Evolutionary conservation across 176 grass and related monocot genomes (phyloP), one percentile per base, ranked within the genome.

Genomic region (sorghum (Sorghum bicolor)): DNA sequence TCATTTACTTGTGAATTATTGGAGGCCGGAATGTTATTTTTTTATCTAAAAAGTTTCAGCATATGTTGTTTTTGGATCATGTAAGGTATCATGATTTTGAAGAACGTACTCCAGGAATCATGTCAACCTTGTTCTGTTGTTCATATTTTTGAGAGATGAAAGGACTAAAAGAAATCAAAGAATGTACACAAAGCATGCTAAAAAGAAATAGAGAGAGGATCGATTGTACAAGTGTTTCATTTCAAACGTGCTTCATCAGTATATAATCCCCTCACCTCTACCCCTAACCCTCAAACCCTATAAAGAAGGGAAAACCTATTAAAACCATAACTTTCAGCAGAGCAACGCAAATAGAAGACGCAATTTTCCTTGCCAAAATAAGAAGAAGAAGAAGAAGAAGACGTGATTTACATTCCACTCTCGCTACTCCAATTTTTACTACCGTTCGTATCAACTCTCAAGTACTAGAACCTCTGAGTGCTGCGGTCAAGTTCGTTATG

Each of bases 401-500:
- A n/a, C 6, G 15, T 29, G 1, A 50, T 74, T 74, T 48, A 74
- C 25, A 48, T 47, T 47, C 29, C 3, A 20, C 47, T 75, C 30
- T n/a, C 5, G 30, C 45, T 53, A 57, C 29, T 36, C 30, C 2
- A 34, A 41, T 37, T 40, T 29, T 29, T 41, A 79, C 16, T 52
- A 30, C 47, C 2, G 0, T n/a, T 34, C 2, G 1, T 60, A 24
- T 60, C 20, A 58, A 60, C 55, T 57, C 53, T 95, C 69, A 96
- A 32, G 16, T 43, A 20, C 74, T 50, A 1, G 19, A 50, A 50
- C 47, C 34, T 82, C 44, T 81, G n/a, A 97, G 84, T 34, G 87
- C 70, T 13, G 57, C 32, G 15, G 37, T 91, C 60, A 97, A 70
- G 75, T 87, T 97, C 22, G 72, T 87, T 62, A 92, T 83, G 38